These are phyloP conservation scores for Globisporangium polare DNA, from an alignment of 352 stramenopile genomes.

Conservation along the genomic window DNA sequence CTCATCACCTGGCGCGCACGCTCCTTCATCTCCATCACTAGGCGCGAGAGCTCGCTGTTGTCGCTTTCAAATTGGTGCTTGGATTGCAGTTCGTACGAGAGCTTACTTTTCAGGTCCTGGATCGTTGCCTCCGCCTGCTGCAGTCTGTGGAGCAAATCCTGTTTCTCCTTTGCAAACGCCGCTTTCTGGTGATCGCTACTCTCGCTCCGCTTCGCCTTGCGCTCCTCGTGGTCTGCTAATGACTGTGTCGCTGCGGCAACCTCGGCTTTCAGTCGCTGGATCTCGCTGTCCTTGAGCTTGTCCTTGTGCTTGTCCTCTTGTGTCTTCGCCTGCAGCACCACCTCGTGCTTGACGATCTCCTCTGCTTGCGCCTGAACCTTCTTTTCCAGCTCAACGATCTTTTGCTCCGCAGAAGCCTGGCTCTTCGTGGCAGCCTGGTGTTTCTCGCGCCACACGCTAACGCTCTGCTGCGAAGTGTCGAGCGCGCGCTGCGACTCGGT, in stretches of 20 bases:
- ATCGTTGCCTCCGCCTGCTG: conserved; percentile 31
- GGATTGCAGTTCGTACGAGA: conserved; percentile 18
- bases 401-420: conserved; percentile 25
- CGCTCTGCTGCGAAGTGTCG: conserved; percentile 40
- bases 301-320: conserved; percentile 49
- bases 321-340: conserved; percentile 47
- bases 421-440: conserved; percentile 38
- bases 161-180: conserved; percentile 25
- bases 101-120: conserved; percentile 20
- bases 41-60: conserved; percentile 45
- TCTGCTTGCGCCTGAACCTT: conserved; percentile 35
- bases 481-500: conserved; percentile 30
- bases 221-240: conserved; percentile 24
- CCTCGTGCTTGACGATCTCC: conserved; percentile 60
- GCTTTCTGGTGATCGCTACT: conserved; percentile 24
- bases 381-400: conserved; percentile 40
- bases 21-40: conserved; percentile 45
- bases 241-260: conserved; percentile 20
- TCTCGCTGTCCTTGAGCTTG: conserved; percentile 47
- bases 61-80: conserved; percentile 46
- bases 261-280: conserved; percentile 27
- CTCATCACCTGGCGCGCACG: conserved; percentile 27
- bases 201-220: conserved; percentile 13
- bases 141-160: conserved; percentile 39
- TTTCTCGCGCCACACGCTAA: conserved; percentile 49